phyloP scores from a whole-genome alignment of 306 rosid species.

The Sphenostylis stenocarpa region DNA sequence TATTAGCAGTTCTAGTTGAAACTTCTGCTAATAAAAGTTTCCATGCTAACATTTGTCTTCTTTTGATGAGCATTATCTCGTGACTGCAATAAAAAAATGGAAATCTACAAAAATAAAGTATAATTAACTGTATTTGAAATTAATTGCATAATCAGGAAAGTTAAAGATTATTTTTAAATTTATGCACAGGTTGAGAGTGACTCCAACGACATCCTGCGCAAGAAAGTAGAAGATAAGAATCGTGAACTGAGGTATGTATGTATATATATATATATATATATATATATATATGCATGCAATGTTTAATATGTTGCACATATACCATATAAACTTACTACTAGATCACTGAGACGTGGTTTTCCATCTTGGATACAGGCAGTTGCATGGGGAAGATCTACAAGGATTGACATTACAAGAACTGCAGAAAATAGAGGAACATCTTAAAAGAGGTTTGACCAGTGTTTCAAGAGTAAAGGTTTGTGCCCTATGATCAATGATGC shows the following conservation, averaged over 20 bases:
- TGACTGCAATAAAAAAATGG: neutral
- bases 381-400: constrained; percentile 43
- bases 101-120: neutral
- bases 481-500: neutral
- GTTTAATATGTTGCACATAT: neutral
- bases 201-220: constrained; percentile 17
- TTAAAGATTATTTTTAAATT: neutral
- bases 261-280: too few species aligned
- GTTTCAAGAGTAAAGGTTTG: constrained; percentile 40
- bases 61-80: neutral
- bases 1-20: too few species aligned
- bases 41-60: too few species aligned
- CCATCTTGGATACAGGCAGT: constrained; percentile 27
- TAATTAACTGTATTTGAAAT: neutral
- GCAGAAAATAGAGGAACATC: constrained; percentile 36
- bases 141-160: neutral
- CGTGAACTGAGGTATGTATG: constrained; percentile 47
- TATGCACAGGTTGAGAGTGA: constrained; percentile 30
- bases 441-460: constrained; percentile 28
- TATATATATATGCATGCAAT: neutral
- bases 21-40: neutral
- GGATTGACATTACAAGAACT: constrained; percentile 37
- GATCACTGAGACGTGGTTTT: neutral
- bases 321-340: neutral
- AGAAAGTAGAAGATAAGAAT: constrained; percentile 32